A percentile compares a stretch with the other conserved stretches of the same genome.
Conservation (phyloP, 140 eudicot genomes). For the Stevia rebaudiana region DNA sequence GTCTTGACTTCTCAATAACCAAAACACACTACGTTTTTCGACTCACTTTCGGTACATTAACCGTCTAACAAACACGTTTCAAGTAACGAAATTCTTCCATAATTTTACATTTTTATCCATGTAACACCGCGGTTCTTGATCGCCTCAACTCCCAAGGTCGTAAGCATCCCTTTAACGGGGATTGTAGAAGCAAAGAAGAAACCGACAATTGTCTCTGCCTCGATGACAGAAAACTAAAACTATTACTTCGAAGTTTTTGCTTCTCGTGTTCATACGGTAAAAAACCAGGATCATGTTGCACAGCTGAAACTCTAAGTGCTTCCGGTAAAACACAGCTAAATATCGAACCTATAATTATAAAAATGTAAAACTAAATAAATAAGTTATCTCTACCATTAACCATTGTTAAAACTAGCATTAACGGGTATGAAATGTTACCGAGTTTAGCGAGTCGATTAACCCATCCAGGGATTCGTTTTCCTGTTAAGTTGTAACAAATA, state of each 20-base stretch:
- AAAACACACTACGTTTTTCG: too few species aligned
- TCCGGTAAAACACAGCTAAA: constrained; percentile 55
- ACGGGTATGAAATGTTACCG: constrained; percentile 34
- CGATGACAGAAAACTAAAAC: constrained; percentile 54
- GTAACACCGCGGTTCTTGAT: constrained; percentile 32
- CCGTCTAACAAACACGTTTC: not conserved
- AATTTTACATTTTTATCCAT: constrained; percentile 21
- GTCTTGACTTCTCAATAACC: too few species aligned
- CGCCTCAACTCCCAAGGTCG: constrained; percentile 50
- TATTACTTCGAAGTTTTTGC: constrained; percentile 40
- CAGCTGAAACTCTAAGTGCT: constrained; percentile 37
- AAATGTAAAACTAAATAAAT: too few species aligned
- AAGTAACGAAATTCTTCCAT: not conserved
- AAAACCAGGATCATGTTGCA: constrained; percentile 34
- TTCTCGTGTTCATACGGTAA: constrained; percentile 36
- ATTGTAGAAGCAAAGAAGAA: constrained; percentile 53
- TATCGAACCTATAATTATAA: constrained; percentile 32
- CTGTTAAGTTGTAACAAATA: constrained; percentile 58
- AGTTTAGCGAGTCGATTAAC: constrained; percentile 75
- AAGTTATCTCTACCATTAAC: not conserved
- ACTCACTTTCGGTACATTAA: not conserved
- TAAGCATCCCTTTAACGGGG: constrained; percentile 59
- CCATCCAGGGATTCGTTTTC: constrained; percentile 71
- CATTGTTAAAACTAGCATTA: not conserved
- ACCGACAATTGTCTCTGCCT: constrained; percentile 57